Percentiles rank a stretch among this genome's conserved stretches.
Conservation (phyloP, 1,139 yeast genomes). For the Ashbya aceris region DNA sequence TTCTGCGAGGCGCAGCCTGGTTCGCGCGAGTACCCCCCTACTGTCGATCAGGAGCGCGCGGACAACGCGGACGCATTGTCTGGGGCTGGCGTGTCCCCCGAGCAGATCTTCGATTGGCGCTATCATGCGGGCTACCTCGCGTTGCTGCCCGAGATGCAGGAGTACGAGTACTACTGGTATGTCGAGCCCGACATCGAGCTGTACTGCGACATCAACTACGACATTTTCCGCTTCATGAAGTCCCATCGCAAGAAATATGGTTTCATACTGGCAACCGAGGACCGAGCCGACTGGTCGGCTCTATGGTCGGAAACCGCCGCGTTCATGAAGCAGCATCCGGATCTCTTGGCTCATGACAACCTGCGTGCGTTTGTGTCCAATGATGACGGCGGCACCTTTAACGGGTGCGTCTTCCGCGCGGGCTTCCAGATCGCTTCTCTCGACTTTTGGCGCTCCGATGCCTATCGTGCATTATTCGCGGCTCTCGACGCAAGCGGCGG, state of each 20-base stretch:
- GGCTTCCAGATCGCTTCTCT: constrained; percentile 75
- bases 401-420: constrained; percentile 83
- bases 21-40: constrained; percentile 49
- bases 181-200: constrained; percentile 81
- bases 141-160: constrained; percentile 60
- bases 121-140: constrained; percentile 86
- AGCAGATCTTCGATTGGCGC: constrained; percentile 86
- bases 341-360: constrained; percentile 56
- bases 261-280: constrained; percentile 80
- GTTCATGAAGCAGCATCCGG: constrained; percentile 56
- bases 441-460: constrained; percentile 64
- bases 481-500: constrained; percentile 73
- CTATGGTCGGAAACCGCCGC: constrained; percentile 70
- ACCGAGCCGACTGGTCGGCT: constrained; percentile 67
- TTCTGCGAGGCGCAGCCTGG: constrained; percentile 43
- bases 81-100: constrained; percentile 53
- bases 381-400: constrained; percentile 58
- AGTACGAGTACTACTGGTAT: constrained; percentile 86
- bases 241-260: constrained; percentile 67
- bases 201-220: constrained; percentile 74
- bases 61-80: constrained; percentile 40
- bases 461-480: constrained; percentile 60
- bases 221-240: constrained; percentile 72
- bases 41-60: constrained; percentile 52
- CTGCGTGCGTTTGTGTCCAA: constrained; percentile 64